Conservation (phyloP, 768 basidiomycete genomes). For the Phaffia australis region DNA sequence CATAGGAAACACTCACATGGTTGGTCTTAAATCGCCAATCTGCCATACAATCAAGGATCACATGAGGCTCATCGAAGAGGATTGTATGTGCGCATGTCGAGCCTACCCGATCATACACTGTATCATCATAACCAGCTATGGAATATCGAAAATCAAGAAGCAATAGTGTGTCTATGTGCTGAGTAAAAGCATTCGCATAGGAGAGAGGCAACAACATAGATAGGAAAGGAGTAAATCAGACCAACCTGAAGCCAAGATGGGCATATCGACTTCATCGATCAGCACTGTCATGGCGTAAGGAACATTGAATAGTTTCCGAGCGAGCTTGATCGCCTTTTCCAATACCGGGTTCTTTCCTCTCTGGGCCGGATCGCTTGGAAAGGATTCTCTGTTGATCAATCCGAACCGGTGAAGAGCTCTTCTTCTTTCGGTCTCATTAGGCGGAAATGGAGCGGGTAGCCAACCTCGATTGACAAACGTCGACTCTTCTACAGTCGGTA, state of each 20-base stretch:
- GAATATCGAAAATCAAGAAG: too few relatives aligned
- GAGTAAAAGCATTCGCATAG: not conserved
- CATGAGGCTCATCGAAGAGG: not conserved
- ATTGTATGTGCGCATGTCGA: slow-evolving; percentile 1
- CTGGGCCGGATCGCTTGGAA: not conserved
- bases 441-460: slow-evolving; percentile 9
- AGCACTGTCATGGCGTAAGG: not conserved
- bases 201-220: not conserved
- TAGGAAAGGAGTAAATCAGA: not conserved
- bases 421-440: slow-evolving; percentile 3
- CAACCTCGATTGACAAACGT: not conserved
- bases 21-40: slow-evolving; percentile 4
- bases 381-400: not conserved
- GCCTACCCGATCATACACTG: not conserved
- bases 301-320: not conserved
- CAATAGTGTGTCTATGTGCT: not conserved
- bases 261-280: slow-evolving; percentile 3
- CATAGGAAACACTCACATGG: not conserved
- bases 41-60: not conserved
- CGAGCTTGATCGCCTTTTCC: not conserved
- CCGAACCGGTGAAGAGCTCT: not conserved
- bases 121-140: not conserved
- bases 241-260: slow-evolving; percentile 3
- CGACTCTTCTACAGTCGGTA: too few relatives aligned
- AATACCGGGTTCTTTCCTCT: not conserved